Percentiles rank a stretch among this genome's conserved stretches.
These are phyloP conservation scores for Erigeron philadelphicus DNA, from an alignment of 140 eudicot species.

Conservation along the genomic window DNA sequence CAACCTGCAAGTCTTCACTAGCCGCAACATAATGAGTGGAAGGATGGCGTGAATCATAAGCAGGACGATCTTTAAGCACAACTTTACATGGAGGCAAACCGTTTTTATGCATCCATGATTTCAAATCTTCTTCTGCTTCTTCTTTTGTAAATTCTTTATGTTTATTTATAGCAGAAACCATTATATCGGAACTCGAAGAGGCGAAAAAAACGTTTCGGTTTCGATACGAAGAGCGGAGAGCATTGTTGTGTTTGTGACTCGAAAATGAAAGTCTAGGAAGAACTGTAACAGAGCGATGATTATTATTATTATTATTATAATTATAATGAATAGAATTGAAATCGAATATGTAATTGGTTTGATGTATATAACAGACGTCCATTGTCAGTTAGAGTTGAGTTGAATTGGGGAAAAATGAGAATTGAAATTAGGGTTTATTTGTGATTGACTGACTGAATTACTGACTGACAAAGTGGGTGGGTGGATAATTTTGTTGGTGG, in stretches of 20 bases:
- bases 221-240: slow-evolving; percentile 20
- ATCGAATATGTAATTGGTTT: slow-evolving; percentile 38
- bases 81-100: slow-evolving; percentile 95
- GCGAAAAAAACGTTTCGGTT: slow-evolving; percentile 42
- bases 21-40: slow-evolving; percentile 89
- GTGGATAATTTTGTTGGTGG: slow-evolving; percentile 29
- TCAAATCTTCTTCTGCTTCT: slow-evolving; percentile 46
- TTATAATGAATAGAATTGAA: slow-evolving; percentile 31
- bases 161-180: slow-evolving; percentile 36
- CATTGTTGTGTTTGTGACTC: not conserved
- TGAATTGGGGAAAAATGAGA: not conserved
- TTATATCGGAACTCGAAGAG: slow-evolving; percentile 59
- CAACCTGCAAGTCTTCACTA: slow-evolving; percentile 77
- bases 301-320: not conserved
- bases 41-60: slow-evolving; percentile 42
- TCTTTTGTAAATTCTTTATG: slow-evolving; percentile 34
- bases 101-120: slow-evolving; percentile 79
- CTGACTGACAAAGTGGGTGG: not conserved
- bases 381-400: not conserved
- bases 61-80: slow-evolving; percentile 55
- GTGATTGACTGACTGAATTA: not conserved
- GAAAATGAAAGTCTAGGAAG: slow-evolving; percentile 25
- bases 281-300: slow-evolving; percentile 33
- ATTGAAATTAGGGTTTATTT: slow-evolving; percentile 30
- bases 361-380: slow-evolving; percentile 41